A percentile compares a stretch with the other conserved stretches of the same genome.
phyloP scores from a whole-genome alignment of 345 rosid genomes.

The Trapa incisa region DNA sequence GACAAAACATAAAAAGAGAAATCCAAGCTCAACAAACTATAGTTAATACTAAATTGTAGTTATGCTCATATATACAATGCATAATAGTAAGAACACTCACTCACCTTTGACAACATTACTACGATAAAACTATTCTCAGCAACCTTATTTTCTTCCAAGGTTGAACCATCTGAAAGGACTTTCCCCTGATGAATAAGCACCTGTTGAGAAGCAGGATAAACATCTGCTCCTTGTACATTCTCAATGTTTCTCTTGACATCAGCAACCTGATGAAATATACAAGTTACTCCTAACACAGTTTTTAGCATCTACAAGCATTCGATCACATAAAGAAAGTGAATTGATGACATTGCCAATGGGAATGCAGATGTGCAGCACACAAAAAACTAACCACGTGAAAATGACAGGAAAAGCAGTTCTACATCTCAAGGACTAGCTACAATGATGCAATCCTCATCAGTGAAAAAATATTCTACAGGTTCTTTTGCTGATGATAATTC shows the following conservation, averaged over 20 bases:
- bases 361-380: not conserved
- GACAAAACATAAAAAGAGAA: not conserved
- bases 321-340: not conserved
- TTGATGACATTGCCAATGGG: not conserved
- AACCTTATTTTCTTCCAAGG: constrained; percentile 62
- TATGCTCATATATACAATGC: not conserved
- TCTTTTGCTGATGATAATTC: not conserved
- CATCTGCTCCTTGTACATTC: constrained; percentile 46
- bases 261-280: constrained; percentile 28
- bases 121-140: constrained; percentile 70
- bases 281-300: not conserved
- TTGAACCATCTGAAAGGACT: constrained; percentile 67
- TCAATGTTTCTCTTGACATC: constrained; percentile 76
- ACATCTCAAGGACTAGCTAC: not conserved
- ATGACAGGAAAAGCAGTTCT: not conserved
- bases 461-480: not conserved
- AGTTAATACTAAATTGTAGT: not conserved
- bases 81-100: not conserved
- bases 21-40: not conserved
- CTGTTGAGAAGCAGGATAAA: constrained; percentile 58
- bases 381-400: not conserved
- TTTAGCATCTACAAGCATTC: not conserved
- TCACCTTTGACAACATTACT: constrained; percentile 71
- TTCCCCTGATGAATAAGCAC: constrained; percentile 85
- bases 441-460: not conserved